Evolutionary conservation across 1,139 yeast genomes (phyloP).

Genomic region (Eremothecium coryli): DNA sequence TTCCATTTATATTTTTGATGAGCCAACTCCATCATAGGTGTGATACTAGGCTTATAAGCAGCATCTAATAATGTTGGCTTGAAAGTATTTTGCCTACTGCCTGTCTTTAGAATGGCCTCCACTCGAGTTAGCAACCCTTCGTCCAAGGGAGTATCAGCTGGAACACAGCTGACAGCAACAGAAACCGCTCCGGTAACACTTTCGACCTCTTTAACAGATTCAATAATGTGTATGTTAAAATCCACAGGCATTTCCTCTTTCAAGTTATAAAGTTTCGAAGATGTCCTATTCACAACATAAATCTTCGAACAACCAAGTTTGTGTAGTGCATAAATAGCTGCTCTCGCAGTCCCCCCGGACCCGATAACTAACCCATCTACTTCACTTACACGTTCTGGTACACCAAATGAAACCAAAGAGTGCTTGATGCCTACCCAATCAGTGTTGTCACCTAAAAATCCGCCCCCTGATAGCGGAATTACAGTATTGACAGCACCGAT

Average conservation of each 20-base stretch:
- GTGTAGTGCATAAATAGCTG: conserved; percentile 83
- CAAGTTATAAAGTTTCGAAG: conserved; percentile 52
- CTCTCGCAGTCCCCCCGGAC: conserved; percentile 96
- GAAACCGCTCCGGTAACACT: conserved; percentile 38
- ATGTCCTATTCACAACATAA: conserved; percentile 75
- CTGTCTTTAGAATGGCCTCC: conserved; percentile 38
- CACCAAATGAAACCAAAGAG: conserved; percentile 55
- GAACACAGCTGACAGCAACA: conserved; percentile 75
- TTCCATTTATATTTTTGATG: conserved; percentile 52
- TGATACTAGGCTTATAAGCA: conserved; percentile 79
- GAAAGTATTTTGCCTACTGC: conserved; percentile 29
- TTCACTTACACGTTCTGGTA: conserved; percentile 36
- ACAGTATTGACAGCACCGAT: conserved; percentile 96
- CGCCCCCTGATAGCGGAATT: conserved; percentile 45
- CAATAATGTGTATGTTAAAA: conserved; percentile 52
- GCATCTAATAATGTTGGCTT: conserved; percentile 70
- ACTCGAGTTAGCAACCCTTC: conserved; percentile 39
- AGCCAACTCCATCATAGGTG: conserved; percentile 79
- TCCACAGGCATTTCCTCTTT: conserved; percentile 51
- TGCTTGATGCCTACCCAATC: conserved; percentile 88
- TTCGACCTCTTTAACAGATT: conserved; percentile 39
- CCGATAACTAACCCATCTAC: conserved; percentile 72
- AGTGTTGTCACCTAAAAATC: conserved; percentile 78
- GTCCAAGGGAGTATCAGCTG: conserved; percentile 76
- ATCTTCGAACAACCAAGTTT: conserved; percentile 69